These are phyloP conservation scores for Pythium chondricola DNA, from an alignment of 352 stramenopile genomes.

Conservation along the genomic window DNA sequence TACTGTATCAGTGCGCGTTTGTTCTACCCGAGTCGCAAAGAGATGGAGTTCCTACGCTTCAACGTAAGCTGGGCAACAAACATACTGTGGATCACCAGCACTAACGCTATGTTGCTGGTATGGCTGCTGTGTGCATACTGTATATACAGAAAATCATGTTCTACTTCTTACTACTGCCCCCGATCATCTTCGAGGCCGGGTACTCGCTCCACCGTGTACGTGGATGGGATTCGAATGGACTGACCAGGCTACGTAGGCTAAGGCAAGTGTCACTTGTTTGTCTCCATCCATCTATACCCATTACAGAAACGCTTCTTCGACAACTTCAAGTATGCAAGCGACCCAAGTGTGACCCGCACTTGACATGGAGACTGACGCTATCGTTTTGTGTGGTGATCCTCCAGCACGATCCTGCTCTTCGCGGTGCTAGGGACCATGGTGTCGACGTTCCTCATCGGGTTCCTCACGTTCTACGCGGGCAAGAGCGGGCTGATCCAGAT, in stretches of 20 bases:
- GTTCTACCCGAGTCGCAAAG: slow-evolving; percentile 80
- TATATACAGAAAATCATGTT: slow-evolving; percentile 86
- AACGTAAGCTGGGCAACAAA: slow-evolving; percentile 46
- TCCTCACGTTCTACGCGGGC: slow-evolving; percentile 87
- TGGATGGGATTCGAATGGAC: not conserved
- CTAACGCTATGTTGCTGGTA: not conserved
- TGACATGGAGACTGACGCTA: not conserved
- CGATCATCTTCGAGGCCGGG: slow-evolving; percentile 97
- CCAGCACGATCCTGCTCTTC: slow-evolving; percentile 91
- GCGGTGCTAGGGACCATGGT: slow-evolving; percentile 95
- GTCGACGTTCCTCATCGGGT: slow-evolving; percentile 94
- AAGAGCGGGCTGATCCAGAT: slow-evolving; percentile 78
- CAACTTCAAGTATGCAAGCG: slow-evolving; percentile 82
- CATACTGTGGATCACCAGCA: not conserved
- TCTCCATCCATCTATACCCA: not conserved
- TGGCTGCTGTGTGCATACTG: no score
- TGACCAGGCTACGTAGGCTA: not conserved
- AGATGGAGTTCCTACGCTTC: slow-evolving; percentile 89
- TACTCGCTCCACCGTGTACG: slow-evolving; percentile 86
- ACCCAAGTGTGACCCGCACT: not conserved
- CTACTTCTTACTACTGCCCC: slow-evolving; percentile 95
- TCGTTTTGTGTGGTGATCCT: not conserved
- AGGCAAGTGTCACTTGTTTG: not conserved
- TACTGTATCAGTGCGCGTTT: slow-evolving; percentile 45
- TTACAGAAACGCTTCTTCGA: slow-evolving; percentile 91